Evolutionary conservation across 805 yeast genomes (phyloP), one percentile per base, ranked within the genome.

Genomic region (Kazachstania martiniae): DNA sequence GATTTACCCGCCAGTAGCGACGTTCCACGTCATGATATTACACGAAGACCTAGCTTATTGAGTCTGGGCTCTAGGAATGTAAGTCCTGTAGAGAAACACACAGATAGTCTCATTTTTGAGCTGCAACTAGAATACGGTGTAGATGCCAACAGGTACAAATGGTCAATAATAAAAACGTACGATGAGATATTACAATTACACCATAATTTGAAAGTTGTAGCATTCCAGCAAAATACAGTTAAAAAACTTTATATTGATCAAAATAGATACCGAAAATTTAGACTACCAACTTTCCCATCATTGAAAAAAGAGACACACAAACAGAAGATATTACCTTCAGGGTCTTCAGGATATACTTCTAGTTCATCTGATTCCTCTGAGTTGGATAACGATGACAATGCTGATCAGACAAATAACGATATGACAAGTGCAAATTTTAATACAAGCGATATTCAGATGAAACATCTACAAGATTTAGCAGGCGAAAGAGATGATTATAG

Each of bases 71-170:
- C 10, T 9, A 8, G 13, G 13, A 8, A 8, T 6, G 13, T 9
- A 9, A 9, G n/a, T n/a, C 21, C 7, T n/a, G 14, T 12, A 15
- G 22, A n/a, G 13, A 24, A 25, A 12, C 22, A 33, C 12, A 25
- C 23, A 15, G 28, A 36, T 9, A 29, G 31, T 12, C 34, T 39
- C 9, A 22, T 37, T 33, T 80, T 71, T 43, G 64, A 70, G 37
- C 61, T 91, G n/a, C 82, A 79, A 30, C 62, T 91, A 28, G 95
- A 87, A 50, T 91, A 91, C 49, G 98, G 97, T 5, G 72, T 86
- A 21, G 95, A 95, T 2, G 71, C 74, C 5, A 72, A 77, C 35
- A 60, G 86, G 33, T 61, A 86, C 44, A 72, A 72, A 44, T 91
- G 98, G 98, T 63, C 77, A 1, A 71, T 91, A 5, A 65, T 73